Conservation (phyloP, 106 monocot genomes). For the Allium cepa region DNA sequence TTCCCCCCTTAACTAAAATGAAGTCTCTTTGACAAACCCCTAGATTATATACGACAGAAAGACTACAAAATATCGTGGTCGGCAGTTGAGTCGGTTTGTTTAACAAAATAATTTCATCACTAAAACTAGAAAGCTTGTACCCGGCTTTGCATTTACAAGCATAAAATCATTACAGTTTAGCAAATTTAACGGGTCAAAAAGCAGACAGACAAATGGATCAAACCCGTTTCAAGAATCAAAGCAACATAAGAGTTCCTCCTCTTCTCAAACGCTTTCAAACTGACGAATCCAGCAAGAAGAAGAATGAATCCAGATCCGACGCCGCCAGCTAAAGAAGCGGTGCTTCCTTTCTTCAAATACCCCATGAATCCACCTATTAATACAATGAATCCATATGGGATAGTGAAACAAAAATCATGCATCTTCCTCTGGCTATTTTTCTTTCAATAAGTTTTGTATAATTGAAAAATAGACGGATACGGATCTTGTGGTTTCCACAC, state of each 20-base stretch:
- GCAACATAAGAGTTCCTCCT: slow-evolving; percentile 50
- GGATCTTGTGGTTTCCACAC: too few relatives aligned
- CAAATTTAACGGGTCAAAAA: not conserved
- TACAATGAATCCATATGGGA: slow-evolving; percentile 75
- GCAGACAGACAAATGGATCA: not conserved
- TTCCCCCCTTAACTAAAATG: too few relatives aligned
- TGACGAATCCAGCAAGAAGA: slow-evolving; percentile 58
- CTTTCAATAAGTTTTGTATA: not conserved
- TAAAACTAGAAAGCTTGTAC: too few relatives aligned
- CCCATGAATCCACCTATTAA: slow-evolving; percentile 58
- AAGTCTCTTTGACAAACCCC: too few relatives aligned
- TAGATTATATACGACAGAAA: too few relatives aligned
- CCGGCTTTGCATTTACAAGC: too few relatives aligned
- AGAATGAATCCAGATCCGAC: slow-evolving; percentile 52
- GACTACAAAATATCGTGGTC: too few relatives aligned
- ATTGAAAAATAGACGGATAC: too few relatives aligned
- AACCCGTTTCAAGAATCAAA: slow-evolving; percentile 62
- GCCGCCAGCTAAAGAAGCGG: slow-evolving; percentile 68
- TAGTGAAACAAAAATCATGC: slow-evolving; percentile 96
- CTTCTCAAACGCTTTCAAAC: slow-evolving; percentile 77
- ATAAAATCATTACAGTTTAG: not conserved
- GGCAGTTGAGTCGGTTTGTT: too few relatives aligned
- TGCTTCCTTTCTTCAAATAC: slow-evolving; percentile 48
- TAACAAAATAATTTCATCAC: too few relatives aligned
- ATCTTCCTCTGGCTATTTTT: slow-evolving; percentile 16